Evolutionary conservation across 345 rosid genomes (phyloP), one percentile per base, ranked within the genome.

Genomic region (Lumnitzera littorea): DNA sequence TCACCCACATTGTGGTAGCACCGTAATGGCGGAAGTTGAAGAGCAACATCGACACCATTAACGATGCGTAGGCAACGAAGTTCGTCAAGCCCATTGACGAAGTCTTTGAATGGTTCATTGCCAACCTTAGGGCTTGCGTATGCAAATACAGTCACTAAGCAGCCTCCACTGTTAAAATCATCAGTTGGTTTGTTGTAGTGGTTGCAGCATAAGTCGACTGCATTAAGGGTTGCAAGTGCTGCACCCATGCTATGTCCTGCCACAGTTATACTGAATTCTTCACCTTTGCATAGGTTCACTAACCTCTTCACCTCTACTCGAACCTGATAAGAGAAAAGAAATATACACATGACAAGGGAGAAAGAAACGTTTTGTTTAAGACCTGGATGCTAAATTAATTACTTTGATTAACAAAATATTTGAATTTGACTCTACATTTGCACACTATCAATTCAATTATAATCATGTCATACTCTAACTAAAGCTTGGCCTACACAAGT

Each of bases 111-210:
- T 56, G 58, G 61, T 15, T 81, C 55, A 60, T 79, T 72, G 0
- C 87, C 89, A 20, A 88, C 88, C 54, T 77, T 83, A 20, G 91
- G 96, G 68, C 91, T 72, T 11, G 79, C 87, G 46, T 78, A 81
- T 24, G 79, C 60, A 31, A 85, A 70, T 24, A 75, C 80, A 5
- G 86, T 83, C 55, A 85, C 96, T 0, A 69, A 79, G 60, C 64
- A 81, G 51, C 68, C 58, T 15, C 20, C 20, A 20, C 20, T 20
- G 1, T 58, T 62, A 0, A 68, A 55, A 3, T 54, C 71, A 13
- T 52, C 71, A 51, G 60, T 27, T 23, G 79, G 70, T 51, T 47
- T 65, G 75, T 88, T 83, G 51, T 62, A 66, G 57, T 81, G 80
- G 31, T 85, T 85, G 55, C 77, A 64, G 15, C 75, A 83, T 2